These are phyloP conservation scores for Ascobolus immersus DNA, from an alignment of 495 filamentous ascomycete species.

Conservation along the genomic window DNA sequence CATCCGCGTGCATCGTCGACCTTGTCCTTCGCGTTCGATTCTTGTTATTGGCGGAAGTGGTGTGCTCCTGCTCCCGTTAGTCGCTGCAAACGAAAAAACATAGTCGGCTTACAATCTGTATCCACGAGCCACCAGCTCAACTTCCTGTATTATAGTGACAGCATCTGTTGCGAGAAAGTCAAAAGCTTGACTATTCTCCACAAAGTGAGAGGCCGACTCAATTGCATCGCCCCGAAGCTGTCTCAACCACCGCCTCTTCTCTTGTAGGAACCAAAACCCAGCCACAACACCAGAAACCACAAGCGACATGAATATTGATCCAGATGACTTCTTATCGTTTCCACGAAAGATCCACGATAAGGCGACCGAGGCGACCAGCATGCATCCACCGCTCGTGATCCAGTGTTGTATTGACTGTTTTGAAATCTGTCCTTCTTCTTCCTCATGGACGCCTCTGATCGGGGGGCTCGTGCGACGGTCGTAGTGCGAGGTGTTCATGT, in stretches of 20 bases:
- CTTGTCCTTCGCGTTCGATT: slow-evolving; percentile 52
- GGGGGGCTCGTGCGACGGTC: slow-evolving; percentile 14
- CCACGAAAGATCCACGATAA: slow-evolving; percentile 14
- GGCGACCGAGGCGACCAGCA: slow-evolving; percentile 11
- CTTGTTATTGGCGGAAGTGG: slow-evolving; percentile 65
- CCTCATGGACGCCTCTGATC: too few relatives aligned
- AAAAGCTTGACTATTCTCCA: slow-evolving; percentile 54
- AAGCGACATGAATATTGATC: slow-evolving; percentile 47
- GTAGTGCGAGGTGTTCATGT: slow-evolving; percentile 23
- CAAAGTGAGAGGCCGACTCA: slow-evolving; percentile 43
- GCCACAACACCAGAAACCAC: slow-evolving; percentile 50
- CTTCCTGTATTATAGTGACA: slow-evolving; percentile 75
- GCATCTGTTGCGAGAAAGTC: slow-evolving; percentile 58
- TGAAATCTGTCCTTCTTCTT: too few relatives aligned
- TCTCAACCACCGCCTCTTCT: slow-evolving; percentile 62
- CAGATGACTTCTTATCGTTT: slow-evolving; percentile 2
- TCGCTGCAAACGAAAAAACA: too few relatives aligned
- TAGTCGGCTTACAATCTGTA: slow-evolving; percentile 50
- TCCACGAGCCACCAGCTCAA: slow-evolving; percentile 80
- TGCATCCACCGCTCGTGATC: slow-evolving; percentile 14
- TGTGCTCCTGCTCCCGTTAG: slow-evolving; percentile 46
- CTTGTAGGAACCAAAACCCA: slow-evolving; percentile 34
- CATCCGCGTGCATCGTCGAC: slow-evolving; percentile 50
- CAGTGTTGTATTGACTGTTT: too few relatives aligned
- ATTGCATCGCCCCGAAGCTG: slow-evolving; percentile 56